Percentiles rank a stretch among this genome's conserved stretches.
These are phyloP conservation scores for Lentinula detonsa DNA, from an alignment of 768 basidiomycete genomes.

Conservation along the genomic window DNA sequence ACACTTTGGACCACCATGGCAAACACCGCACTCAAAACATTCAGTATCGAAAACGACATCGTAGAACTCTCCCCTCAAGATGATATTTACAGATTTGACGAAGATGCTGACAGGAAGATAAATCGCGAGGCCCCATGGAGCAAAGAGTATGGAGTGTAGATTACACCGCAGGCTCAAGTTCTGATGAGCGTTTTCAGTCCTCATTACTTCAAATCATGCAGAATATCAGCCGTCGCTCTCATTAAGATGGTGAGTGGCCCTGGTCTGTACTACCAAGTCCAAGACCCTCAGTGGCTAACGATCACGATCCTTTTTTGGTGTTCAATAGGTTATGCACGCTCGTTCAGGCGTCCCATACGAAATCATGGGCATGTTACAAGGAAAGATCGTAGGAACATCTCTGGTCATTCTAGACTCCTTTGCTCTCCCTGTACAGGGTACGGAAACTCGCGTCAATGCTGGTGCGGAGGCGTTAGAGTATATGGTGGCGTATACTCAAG, in stretches of 20 bases:
- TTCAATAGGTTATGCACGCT: constrained; percentile 91
- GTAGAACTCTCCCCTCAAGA: constrained; percentile 68
- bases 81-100: constrained; percentile 73
- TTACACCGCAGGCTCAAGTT: not conserved
- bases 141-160: constrained; percentile 56
- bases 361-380: constrained; percentile 99
- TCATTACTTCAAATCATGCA: constrained; percentile 82
- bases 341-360: constrained; percentile 96
- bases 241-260: constrained; percentile 76
- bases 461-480: constrained; percentile 95
- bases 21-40: constrained; percentile 62
- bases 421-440: constrained; percentile 95
- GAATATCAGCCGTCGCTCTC: constrained; percentile 91
- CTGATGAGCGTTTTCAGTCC: constrained; percentile 37
- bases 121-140: constrained; percentile 76
- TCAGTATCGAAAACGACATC: constrained; percentile 67
- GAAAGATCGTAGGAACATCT: constrained; percentile 78
- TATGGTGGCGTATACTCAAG: constrained; percentile 91
- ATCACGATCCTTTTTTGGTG: constrained; percentile 11
- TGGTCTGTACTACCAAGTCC: not conserved
- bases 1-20: not conserved
- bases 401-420: constrained; percentile 94
- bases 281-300: not conserved
- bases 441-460: constrained; percentile 96
- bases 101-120: constrained; percentile 58